These are phyloP conservation scores for Colletotrichum chlorophyti DNA, from an alignment of 2,329 filamentous ascomycete genomes.

Conservation along the genomic window DNA sequence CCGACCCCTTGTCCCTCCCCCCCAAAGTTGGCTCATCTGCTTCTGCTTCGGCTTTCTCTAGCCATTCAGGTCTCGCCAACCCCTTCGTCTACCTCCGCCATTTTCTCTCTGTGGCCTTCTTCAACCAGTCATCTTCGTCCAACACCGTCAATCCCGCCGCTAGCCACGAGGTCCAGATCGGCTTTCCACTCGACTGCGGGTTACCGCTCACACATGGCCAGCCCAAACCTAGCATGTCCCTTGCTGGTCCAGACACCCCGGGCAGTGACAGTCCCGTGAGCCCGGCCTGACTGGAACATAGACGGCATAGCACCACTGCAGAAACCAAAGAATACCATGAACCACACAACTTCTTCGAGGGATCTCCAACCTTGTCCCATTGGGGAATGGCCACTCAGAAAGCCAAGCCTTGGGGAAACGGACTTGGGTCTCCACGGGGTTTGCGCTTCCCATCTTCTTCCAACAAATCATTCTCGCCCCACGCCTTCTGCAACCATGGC, in stretches of 20 bases:
- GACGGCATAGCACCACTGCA: neutral
- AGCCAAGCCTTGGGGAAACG: slow-evolving; percentile 15
- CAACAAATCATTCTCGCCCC: neutral
- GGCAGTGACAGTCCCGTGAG: slow-evolving; percentile 23
- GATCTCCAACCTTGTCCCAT: slow-evolving; percentile 1
- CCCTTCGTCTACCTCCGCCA: slow-evolving; percentile 11
- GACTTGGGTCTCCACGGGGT: neutral
- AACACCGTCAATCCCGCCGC: slow-evolving; percentile 29
- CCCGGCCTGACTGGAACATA: slow-evolving; percentile 1
- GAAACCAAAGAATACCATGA: too few species aligned
- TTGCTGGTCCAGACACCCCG: neutral
- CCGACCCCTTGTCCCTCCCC: neutral
- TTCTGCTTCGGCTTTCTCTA: neutral
- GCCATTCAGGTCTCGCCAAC: slow-evolving; percentile 14
- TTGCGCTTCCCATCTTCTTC: neutral
- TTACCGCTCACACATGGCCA: slow-evolving; percentile 11
- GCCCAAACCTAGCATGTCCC: too few species aligned
- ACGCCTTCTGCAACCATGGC: slow-evolving; percentile 16
- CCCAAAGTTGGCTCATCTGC: neutral
- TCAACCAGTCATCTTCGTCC: slow-evolving; percentile 18
- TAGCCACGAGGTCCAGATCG: slow-evolving; percentile 11
- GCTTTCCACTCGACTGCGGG: slow-evolving; percentile 4
- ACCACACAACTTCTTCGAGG: too few species aligned
- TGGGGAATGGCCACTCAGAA: slow-evolving; percentile 13
- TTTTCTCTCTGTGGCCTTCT: neutral